A percentile compares a stretch with the other conserved stretches of the same genome.
Evolutionary conservation across 2,329 filamentous ascomycete species (phyloP).

Genomic region (Thielaviopsis ethacetica): DNA sequence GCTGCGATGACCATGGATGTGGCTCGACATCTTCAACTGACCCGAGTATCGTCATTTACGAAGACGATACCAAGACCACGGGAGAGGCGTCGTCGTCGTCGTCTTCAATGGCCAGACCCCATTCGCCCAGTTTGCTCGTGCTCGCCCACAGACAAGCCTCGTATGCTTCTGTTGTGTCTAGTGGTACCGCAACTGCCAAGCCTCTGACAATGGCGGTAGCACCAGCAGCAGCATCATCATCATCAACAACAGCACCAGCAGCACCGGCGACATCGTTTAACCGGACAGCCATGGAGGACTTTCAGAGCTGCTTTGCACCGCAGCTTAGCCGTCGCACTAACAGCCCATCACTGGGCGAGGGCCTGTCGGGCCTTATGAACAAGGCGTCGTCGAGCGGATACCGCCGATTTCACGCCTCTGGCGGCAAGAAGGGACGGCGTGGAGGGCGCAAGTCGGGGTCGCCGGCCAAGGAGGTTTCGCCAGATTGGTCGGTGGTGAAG

Average conservation of each 20-base stretch:
- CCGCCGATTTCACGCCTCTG: neutral
- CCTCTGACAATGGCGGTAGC: too few species aligned
- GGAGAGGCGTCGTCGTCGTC: neutral
- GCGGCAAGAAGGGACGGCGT: neutral
- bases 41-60: neutral
- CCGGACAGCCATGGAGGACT: neutral
- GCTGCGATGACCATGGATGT: neutral
- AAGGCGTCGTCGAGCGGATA: neutral
- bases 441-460: neutral
- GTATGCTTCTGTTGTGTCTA: neutral
- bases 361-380: neutral
- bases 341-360: neutral
- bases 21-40: neutral
- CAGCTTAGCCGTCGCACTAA: neutral
- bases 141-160: neutral
- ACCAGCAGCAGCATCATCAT: too few species aligned
- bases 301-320: neutral
- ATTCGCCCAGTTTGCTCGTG: neutral
- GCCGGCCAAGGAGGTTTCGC: neutral
- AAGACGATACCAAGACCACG: neutral
- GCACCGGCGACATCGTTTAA: neutral
- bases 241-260: too few species aligned
- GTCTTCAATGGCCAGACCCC: too few species aligned
- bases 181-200: neutral
- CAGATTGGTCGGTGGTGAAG: neutral